Evolutionary conservation across 345 rosid genomes (phyloP), one percentile per base, ranked within the genome.

Genomic region (Lenwebbia sp.): DNA sequence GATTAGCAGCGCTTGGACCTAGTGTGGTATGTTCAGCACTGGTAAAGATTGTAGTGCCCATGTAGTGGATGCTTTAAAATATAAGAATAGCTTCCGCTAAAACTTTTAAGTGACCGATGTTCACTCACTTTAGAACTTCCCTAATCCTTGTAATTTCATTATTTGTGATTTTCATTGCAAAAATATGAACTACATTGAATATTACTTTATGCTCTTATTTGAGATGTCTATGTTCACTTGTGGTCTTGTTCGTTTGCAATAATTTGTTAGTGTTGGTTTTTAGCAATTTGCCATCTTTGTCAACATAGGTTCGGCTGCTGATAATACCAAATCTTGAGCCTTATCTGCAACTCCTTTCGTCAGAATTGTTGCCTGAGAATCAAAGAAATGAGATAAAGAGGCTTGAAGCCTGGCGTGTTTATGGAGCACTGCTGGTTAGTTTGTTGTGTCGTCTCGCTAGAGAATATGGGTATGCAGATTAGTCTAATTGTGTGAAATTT

Each of bases 271-370:
- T 53, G 44, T 30, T 53, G 57, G 33, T 44, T 57, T 65, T 30
- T 15, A 65, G 21, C 76, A 65, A 85, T 53, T 54, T 84, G 57
- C 82, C 84, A 78, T 85, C 83, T 85, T 84, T 91, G 74, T 70
- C 14, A 37, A 70, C 81, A 28, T 88, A 96, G 99, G 97, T 96
- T 85, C 94, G 94, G 85, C 92, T 94, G 87, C 92, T 94, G 58
- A 92, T 96, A 84, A 91, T 96, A 74, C 98, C 98, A 82, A 96
- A 95, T 88, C 89, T 96, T 33, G 96, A 93, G 91, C 92, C 90
- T 37, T 94, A 94, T 91, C 86, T 96, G 91, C 91, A 90, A 85
- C 92, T 94, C 83, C 95, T 96, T 87, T 92, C 89, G 87, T 95
- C 94, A 23, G 98, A 93, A 88, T 91, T 96, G 96, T 86, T 82